phyloP scores from a whole-genome alignment of 169 alveolate genomes.

The Neospora caninum region DNA sequence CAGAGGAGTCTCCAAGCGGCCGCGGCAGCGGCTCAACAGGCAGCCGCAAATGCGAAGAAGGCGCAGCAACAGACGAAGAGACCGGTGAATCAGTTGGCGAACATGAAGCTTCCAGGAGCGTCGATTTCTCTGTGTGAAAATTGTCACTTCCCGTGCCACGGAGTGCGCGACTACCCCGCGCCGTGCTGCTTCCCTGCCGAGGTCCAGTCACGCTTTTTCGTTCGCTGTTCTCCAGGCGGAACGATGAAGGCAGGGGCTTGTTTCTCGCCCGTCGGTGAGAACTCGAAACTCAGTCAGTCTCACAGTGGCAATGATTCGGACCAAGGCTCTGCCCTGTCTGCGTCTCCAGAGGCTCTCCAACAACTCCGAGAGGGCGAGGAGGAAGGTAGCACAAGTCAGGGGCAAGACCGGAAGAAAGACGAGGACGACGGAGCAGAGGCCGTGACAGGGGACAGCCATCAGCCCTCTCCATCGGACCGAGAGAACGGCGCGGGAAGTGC shows the following conservation, averaged over 20 bases:
- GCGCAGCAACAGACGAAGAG: slow-evolving; percentile 55
- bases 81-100: slow-evolving; percentile 65
- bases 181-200: slow-evolving; percentile 68
- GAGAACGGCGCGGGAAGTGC: neutral
- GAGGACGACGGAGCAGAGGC: neutral
- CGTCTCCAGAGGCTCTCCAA: neutral
- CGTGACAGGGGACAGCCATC: neutral
- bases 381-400: neutral
- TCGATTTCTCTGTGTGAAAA: slow-evolving; percentile 62
- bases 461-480: neutral
- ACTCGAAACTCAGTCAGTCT: neutral
- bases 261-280: neutral
- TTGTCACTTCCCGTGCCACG: slow-evolving; percentile 68
- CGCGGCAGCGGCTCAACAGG: slow-evolving; percentile 46
- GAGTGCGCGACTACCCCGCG: slow-evolving; percentile 65
- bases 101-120: slow-evolving; percentile 66
- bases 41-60: slow-evolving; percentile 63
- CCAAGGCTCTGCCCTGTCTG: neutral
- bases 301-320: neutral
- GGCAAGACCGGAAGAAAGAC: neutral
- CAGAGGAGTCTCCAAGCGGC: slow-evolving; percentile 48
- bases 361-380: no score
- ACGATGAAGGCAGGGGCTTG: neutral
- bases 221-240: neutral
- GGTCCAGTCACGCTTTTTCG: slow-evolving; percentile 53